These are phyloP conservation scores for Teunomyces tritomae DNA, from an alignment of 805 yeast genomes.

Conservation along the genomic window DNA sequence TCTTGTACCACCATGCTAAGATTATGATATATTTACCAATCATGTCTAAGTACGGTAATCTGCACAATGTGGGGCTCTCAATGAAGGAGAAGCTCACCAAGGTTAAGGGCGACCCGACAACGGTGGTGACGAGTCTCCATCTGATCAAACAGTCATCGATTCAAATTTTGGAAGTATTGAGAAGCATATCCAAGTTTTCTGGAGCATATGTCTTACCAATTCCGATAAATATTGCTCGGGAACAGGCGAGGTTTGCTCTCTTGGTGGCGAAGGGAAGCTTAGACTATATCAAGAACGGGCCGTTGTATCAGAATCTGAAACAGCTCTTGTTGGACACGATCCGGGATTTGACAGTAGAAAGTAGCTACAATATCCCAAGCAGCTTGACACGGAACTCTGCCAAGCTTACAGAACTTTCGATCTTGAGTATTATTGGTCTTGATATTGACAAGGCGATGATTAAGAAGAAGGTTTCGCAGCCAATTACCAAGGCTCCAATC, in stretches of 20 bases:
- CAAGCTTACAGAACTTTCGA: constrained; percentile 54
- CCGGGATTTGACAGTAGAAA: constrained; percentile 49
- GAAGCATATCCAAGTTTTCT: constrained; percentile 35
- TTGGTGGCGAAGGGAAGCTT: constrained; percentile 72
- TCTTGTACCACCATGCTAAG: constrained; percentile 42
- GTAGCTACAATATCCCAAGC: constrained; percentile 56
- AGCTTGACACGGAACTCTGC: constrained; percentile 57
- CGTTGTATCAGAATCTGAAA: constrained; percentile 69
- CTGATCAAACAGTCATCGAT: constrained; percentile 67
- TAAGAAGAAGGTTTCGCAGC: constrained; percentile 17
- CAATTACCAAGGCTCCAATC: constrained; percentile 24
- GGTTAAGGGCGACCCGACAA: constrained; percentile 34
- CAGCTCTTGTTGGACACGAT: constrained; percentile 51
- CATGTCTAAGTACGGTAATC: constrained; percentile 40
- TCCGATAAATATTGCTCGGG: constrained; percentile 61
- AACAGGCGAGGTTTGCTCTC: constrained; percentile 60
- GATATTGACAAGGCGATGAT: constrained; percentile 24
- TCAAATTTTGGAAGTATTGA: constrained; percentile 55
- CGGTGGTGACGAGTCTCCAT: constrained; percentile 52
- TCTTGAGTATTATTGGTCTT: constrained; percentile 61
- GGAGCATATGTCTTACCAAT: constrained; percentile 52
- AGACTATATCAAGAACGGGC: constrained; percentile 82
- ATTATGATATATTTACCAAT: constrained; percentile 42
- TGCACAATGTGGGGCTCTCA: constrained; percentile 41
- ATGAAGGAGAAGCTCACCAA: constrained; percentile 32